phyloP scores from a whole-genome alignment of 78 protist species.

The Dictyostelium brefeldianum region DNA sequence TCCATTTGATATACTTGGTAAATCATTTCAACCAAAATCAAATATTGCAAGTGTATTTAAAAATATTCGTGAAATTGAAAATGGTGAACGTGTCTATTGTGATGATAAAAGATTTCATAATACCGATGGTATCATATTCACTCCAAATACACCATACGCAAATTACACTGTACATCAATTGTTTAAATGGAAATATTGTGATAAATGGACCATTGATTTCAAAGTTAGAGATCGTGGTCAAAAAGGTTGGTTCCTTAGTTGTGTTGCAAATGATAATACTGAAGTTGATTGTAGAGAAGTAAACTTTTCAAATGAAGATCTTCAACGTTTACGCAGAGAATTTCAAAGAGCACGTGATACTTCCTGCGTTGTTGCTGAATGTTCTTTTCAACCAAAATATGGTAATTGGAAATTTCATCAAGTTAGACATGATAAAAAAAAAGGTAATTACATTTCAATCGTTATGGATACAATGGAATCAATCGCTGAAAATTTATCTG shows the following conservation, averaged over 20 bases:
- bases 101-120: slow-evolving; percentile 56
- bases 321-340: slow-evolving; percentile 3
- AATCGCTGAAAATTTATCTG: slow-evolving; percentile 57
- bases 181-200: slow-evolving; percentile 79
- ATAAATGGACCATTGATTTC: slow-evolving; percentile 76
- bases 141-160: slow-evolving; percentile 51
- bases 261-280: slow-evolving; percentile 33
- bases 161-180: slow-evolving; percentile 23
- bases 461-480: slow-evolving; percentile 84
- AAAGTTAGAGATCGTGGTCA: slow-evolving; percentile 25
- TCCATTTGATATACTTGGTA: slow-evolving; percentile 55
- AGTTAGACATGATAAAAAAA: slow-evolving; percentile 54
- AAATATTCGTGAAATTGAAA: not conserved
- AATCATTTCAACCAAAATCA: slow-evolving; percentile 22
- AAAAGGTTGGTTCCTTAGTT: slow-evolving; percentile 33
- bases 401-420: slow-evolving; percentile 74
- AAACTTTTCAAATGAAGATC: slow-evolving; percentile 45
- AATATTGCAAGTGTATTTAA: slow-evolving; percentile 27
- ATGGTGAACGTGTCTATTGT: not conserved
- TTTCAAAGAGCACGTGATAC: slow-evolving; percentile 48
- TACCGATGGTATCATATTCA: slow-evolving; percentile 81
- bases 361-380: slow-evolving; percentile 24
- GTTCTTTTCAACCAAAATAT: slow-evolving; percentile 51
- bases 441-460: slow-evolving; percentile 66
- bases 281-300: slow-evolving; percentile 36